Conservation (phyloP, 106 monocot genomes). For the Apostasia shenzhenica region DNA sequence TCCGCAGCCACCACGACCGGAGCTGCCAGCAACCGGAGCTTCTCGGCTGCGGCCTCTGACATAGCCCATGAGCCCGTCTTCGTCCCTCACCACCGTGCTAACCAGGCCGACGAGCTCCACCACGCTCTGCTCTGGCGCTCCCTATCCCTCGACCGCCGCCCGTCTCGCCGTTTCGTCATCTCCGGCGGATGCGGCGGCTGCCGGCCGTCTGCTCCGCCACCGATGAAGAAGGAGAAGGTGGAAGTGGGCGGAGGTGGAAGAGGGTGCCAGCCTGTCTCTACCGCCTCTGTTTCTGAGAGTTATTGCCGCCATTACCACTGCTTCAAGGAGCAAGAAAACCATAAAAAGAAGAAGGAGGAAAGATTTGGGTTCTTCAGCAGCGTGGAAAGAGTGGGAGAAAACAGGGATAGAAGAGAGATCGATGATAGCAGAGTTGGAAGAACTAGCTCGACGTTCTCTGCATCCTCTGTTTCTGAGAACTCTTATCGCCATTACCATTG, state of each 20-base stretch:
- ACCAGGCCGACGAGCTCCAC: neutral
- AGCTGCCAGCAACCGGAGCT: conserved; percentile 9
- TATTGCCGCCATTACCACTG: neutral
- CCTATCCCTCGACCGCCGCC: conserved; percentile 6
- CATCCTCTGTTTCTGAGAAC: too few relatives aligned
- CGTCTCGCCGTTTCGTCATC: neutral
- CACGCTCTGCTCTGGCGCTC: conserved; percentile 6
- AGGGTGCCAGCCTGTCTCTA: conserved; percentile 1
- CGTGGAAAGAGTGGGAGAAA: neutral
- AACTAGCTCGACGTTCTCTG: too few relatives aligned
- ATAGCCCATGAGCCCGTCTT: conserved; percentile 15
- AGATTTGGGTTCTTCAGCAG: conserved; percentile 2
- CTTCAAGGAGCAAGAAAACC: neutral
- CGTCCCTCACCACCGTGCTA: neutral
- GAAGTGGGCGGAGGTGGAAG: conserved; percentile 5
- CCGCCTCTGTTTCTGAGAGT: neutral
- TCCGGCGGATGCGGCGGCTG: conserved; percentile 3
- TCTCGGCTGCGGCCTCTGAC: neutral
- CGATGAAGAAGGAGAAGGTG: neutral
- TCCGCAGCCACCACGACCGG: neutral
- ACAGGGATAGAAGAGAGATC: neutral
- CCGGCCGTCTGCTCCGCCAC: neutral
- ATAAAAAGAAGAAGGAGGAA: conserved; percentile 3
- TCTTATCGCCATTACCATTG: too few relatives aligned
- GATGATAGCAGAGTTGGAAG: too few relatives aligned